These are phyloP conservation scores for Apiotrichum veenhuisii DNA, from an alignment of 1,284 basidiomycete genomes.

Conservation along the genomic window DNA sequence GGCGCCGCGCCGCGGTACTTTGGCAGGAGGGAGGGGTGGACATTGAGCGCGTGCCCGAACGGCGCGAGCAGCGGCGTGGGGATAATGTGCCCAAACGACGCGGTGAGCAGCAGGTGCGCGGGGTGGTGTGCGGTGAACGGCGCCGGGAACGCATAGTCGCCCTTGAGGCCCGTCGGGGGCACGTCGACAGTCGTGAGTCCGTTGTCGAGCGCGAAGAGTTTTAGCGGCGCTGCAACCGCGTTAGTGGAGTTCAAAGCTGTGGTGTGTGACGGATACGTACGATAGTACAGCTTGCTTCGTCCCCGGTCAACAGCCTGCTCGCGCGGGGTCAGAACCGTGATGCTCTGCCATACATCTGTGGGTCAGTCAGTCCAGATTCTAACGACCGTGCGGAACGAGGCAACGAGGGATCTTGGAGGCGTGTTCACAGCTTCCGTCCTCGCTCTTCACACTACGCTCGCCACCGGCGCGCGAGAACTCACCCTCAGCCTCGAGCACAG, in stretches of 20 bases:
- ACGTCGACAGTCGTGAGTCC: slow-evolving; percentile 18
- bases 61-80: slow-evolving; percentile 62
- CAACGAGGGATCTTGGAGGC: no score
- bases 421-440: no score
- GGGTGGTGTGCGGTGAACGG: slow-evolving; percentile 51
- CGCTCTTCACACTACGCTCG: no score
- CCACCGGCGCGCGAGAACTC: no score
- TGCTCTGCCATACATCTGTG: slow-evolving; percentile 42
- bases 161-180: slow-evolving; percentile 22
- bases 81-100: slow-evolving; percentile 88
- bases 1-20: slow-evolving; percentile 87
- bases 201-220: slow-evolving; percentile 19
- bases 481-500: slow-evolving; percentile 43
- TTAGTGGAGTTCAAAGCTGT: background rate
- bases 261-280: slow-evolving; percentile 5
- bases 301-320: slow-evolving; percentile 27
- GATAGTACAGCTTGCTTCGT: slow-evolving; percentile 18
- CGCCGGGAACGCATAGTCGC: slow-evolving; percentile 8
- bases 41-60: slow-evolving; percentile 75
- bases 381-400: no score
- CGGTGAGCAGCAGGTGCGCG: slow-evolving; percentile 71
- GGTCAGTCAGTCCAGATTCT: background rate
- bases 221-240: slow-evolving; percentile 23
- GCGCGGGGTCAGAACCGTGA: slow-evolving; percentile 38
- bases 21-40: slow-evolving; percentile 88